phyloP scores from a whole-genome alignment of 139 green algal species.

The Coelastrella sp. region DNA sequence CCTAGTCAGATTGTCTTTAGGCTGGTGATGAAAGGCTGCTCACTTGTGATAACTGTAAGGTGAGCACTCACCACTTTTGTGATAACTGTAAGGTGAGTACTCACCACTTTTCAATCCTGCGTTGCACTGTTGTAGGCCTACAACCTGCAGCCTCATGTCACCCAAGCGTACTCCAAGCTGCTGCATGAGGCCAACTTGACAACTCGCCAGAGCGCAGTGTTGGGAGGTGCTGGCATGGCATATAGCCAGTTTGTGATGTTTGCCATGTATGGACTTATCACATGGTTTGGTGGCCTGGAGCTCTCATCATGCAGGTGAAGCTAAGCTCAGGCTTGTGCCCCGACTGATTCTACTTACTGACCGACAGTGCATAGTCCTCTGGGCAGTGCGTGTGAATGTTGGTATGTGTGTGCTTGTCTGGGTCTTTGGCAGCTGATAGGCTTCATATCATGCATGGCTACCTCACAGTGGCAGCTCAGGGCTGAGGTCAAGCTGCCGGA shows the following conservation, averaged over 20 bases:
- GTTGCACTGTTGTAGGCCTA: slow-evolving; percentile 61
- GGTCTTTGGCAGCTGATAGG: too few species aligned
- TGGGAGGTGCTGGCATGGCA: slow-evolving; percentile 13
- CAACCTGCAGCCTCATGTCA: slow-evolving; percentile 75
- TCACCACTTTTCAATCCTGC: background rate
- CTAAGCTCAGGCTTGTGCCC: background rate
- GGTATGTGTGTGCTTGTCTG: too few species aligned
- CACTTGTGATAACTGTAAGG: background rate
- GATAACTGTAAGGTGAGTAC: background rate
- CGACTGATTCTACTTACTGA: too few species aligned
- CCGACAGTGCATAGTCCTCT: too few species aligned
- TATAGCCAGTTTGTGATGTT: slow-evolving; percentile 70
- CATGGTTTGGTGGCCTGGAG: slow-evolving; percentile 82
- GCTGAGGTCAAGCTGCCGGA: too few species aligned
- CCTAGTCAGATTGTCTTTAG: too few species aligned
- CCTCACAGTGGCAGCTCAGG: background rate
- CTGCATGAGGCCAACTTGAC: slow-evolving; percentile 22
- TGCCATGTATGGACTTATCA: slow-evolving; percentile 58
- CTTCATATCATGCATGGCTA: background rate
- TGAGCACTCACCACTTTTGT: background rate
- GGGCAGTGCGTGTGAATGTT: too few species aligned
- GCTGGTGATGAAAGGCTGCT: too few species aligned
- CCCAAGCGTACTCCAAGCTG: slow-evolving; percentile 35
- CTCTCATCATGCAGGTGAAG: slow-evolving; percentile 69
- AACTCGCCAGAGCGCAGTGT: background rate